Base-by-base conservation (phyloP, 2,329 filamentous ascomycete genomes). In the Colletotrichum shisoi region DNA sequence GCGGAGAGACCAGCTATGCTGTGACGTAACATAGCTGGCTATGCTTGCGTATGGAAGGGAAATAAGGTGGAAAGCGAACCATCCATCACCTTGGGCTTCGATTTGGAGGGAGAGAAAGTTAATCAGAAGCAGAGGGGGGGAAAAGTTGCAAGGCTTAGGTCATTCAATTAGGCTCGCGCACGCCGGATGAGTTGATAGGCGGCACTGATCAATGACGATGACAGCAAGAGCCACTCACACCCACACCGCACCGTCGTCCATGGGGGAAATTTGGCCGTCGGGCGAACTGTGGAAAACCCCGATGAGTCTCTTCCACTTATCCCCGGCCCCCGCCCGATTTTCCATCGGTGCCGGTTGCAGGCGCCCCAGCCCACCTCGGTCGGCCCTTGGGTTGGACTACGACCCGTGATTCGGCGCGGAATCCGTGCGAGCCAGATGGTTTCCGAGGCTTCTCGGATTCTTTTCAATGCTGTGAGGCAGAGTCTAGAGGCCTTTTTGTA, bases 1-100 rank as follows among this genome's bases (percentile, higher is more conserved):
- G 68, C 58, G 63, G 66, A 63, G 61, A 73, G 70, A 60, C 69
- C 72, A 52, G 71, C 71, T 71, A 73, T 67, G 68, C 72, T 63
- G 67, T 71, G 68, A 52, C 72, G 73, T 64, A 75, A 71, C 74
- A 76, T 75, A 59, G 46, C 69, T 69, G 65, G 52, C 24, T n/a
- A 37, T 34, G 27, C 44, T 45, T 40, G 52, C 34, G n/a, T 48
- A 9, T 42, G 9, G 45, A n/a, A 44, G 34, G 27, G 42, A 34
- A 39, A 13, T 13, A 40, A 64, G 34, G 54, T 21, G 24, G 42
- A 46, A 48, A 27, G 31, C 21, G 40, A 13, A 54, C 54, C 64
- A 67, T 67, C 54, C 64, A 67, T 67, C n/a, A 40, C 61, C 59
- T 27, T 56, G 19, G 31, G 13, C 46, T 27, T 56, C 31, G 24